Percentiles rank a stretch among this genome's conserved stretches.
phyloP scores from a whole-genome alignment of 2,329 filamentous ascomycete species.

The Fusarium succisae region DNA sequence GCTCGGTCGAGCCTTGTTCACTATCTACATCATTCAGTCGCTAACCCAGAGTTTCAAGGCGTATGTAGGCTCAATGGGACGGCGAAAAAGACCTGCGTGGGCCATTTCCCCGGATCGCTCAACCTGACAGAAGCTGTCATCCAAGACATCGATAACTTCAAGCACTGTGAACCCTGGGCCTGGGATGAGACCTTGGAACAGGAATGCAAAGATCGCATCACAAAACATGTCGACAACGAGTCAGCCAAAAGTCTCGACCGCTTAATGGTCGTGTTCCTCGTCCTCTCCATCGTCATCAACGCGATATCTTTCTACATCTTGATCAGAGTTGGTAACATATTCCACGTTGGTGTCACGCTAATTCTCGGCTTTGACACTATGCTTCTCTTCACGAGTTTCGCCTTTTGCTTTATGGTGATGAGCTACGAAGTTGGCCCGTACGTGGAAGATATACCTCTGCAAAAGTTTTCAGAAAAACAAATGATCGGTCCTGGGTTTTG shows the following conservation, averaged over 20 bases:
- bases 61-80: slow-evolving; percentile 16
- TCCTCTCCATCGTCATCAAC: slow-evolving; percentile 23
- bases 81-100: slow-evolving; percentile 9
- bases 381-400: slow-evolving; percentile 26
- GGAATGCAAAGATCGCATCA: slow-evolving; percentile 10
- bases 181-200: background rate
- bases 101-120: slow-evolving; percentile 23
- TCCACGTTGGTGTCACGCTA: background rate
- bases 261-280: slow-evolving; percentile 22
- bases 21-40: background rate
- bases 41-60: background rate
- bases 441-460: background rate
- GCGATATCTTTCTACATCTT: slow-evolving; percentile 17
- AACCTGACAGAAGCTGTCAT: slow-evolving; percentile 29
- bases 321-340: background rate
- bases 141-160: slow-evolving; percentile 6
- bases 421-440: slow-evolving; percentile 34
- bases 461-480: slow-evolving; percentile 25
- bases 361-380: slow-evolving; percentile 19
- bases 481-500: slow-evolving; percentile 33
- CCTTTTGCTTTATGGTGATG: slow-evolving; percentile 33
- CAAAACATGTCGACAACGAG: slow-evolving; percentile 6
- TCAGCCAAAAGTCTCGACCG: slow-evolving; percentile 10
- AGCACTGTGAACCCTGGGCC: background rate
- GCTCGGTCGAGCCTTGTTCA: too few species aligned